Evolutionary conservation across 305 asterid species (phyloP).

Genomic region (Fraxinus greggii): DNA sequence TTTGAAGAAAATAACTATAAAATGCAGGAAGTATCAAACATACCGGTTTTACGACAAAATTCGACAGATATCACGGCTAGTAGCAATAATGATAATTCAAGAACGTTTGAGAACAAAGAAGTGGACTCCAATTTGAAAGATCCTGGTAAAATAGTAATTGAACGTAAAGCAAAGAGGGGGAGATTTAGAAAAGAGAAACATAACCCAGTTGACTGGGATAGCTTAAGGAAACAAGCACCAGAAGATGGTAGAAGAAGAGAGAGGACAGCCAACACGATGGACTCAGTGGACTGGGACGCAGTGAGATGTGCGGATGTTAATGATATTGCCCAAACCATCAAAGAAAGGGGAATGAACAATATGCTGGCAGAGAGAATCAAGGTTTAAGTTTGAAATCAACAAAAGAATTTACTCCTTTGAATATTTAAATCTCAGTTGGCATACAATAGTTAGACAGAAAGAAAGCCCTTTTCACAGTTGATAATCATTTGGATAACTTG

Average conservation of each 20-base stretch:
- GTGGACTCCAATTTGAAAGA: slow-evolving; percentile 44
- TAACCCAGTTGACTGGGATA: slow-evolving; percentile 70
- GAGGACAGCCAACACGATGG: slow-evolving; percentile 57
- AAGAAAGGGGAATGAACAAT: slow-evolving; percentile 98
- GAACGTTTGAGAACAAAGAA: slow-evolving; percentile 43
- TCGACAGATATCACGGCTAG: slow-evolving; percentile 48
- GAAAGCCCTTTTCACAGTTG: slow-evolving; percentile 21
- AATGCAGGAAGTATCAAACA: slow-evolving; percentile 37
- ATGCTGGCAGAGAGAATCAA: slow-evolving; percentile 89
- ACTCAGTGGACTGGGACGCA: slow-evolving; percentile 96
- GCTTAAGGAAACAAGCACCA: slow-evolving; percentile 55
- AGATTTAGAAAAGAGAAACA: slow-evolving; percentile 54
- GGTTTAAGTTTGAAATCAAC: slow-evolving; percentile 42
- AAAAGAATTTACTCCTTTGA: slow-evolving; percentile 10
- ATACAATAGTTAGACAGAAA: background rate
- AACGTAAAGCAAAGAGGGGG: slow-evolving; percentile 45
- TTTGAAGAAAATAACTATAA: slow-evolving; percentile 34
- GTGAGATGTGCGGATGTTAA: slow-evolving; percentile 82
- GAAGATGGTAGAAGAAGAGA: slow-evolving; percentile 47
- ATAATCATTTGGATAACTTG: slow-evolving; percentile 26
- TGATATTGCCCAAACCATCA: slow-evolving; percentile 83
- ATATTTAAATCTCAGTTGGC: slow-evolving; percentile 9
- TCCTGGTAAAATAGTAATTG: slow-evolving; percentile 38
- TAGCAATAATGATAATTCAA: slow-evolving; percentile 38
- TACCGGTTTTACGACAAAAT: slow-evolving; percentile 32